Base-by-base conservation (phyloP, 2,329 filamentous ascomycete genomes). In the Fusarium gaditjirri region DNA sequence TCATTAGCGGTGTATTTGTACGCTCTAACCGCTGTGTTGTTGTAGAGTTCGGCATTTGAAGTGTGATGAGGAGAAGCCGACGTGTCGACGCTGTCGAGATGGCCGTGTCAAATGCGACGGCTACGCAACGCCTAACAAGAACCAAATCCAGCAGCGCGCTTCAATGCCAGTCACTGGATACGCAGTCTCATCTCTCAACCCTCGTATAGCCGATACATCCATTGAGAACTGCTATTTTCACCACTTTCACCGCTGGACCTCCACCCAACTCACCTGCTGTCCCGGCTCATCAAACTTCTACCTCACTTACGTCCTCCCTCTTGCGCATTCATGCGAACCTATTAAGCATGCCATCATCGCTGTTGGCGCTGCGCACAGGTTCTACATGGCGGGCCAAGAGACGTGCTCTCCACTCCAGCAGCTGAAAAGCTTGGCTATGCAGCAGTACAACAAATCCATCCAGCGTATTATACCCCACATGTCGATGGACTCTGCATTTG, bases 11-110 rank as follows among this genome's bases (percentile, higher is more conserved):
- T n/a, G 6, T 19, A 3, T 10, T 3, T 3, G 2, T 23, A 23
- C 61, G 2, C 21, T 27, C 61, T 68, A 61, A 61, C 46, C 17
- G 17, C 23, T 29, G 42, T 13, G 5, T 43, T 31, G 1, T 21
- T 47, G 41, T 52, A 76, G 74, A 58, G 65, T 72, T 29, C 70
- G 75, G 11, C 75, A 75, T 31, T 43, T 74, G 31, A 77, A 77
- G 35, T 79, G 77, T 44, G 78, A 79, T 47, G 77, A 79, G 43
- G 64, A 70, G 25, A 78, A 77, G 21, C 75, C 75, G 11, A 65
- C 63, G 1, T 77, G 75, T 33, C 70, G 52, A 7, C 68, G 75
- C 17, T 77, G 75, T 55, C 53, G 54, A 8, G 65, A 65, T 8
- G 49, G 57, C 6, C 57, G 68, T 2, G 66, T 75, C 39, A 70